Evolutionary conservation across 805 yeast genomes (phyloP).

Genomic region (Zygotorulaspora florentina): DNA sequence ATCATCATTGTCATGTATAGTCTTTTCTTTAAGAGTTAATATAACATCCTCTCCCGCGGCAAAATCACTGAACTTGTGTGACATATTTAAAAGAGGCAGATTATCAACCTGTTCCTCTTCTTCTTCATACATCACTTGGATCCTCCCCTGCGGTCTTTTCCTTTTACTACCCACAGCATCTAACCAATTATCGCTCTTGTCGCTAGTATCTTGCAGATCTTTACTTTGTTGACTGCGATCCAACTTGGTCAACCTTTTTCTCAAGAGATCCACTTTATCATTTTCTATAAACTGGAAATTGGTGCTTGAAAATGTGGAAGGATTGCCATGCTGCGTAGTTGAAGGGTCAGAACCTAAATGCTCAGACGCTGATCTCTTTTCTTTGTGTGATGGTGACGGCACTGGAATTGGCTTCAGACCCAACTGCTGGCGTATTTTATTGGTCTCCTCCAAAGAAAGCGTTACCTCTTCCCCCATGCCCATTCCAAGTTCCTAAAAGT

Average conservation of each 20-base stretch:
- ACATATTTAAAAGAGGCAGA: constrained; percentile 40
- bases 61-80: constrained; percentile 44
- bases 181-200: constrained; percentile 23
- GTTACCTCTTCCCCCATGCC: constrained; percentile 21
- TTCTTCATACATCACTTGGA: constrained; percentile 15
- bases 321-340: neutral
- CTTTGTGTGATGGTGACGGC: neutral
- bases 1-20: constrained; percentile 31
- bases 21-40: constrained; percentile 50
- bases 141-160: constrained; percentile 1
- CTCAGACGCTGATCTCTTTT: neutral
- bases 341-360: neutral
- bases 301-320: neutral
- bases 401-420: constrained; percentile 40
- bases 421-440: constrained; percentile 36
- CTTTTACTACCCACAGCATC: constrained; percentile 19
- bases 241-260: constrained; percentile 17
- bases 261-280: constrained; percentile 18
- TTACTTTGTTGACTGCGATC: neutral
- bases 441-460: constrained; percentile 43
- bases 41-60: constrained; percentile 43
- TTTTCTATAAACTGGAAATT: constrained; percentile 10
- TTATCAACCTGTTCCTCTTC: constrained; percentile 20
- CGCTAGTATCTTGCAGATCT: neutral
- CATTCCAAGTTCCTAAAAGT: neutral